Conservation (phyloP, 768 basidiomycete genomes). For the Scleroderma bovista region DNA sequence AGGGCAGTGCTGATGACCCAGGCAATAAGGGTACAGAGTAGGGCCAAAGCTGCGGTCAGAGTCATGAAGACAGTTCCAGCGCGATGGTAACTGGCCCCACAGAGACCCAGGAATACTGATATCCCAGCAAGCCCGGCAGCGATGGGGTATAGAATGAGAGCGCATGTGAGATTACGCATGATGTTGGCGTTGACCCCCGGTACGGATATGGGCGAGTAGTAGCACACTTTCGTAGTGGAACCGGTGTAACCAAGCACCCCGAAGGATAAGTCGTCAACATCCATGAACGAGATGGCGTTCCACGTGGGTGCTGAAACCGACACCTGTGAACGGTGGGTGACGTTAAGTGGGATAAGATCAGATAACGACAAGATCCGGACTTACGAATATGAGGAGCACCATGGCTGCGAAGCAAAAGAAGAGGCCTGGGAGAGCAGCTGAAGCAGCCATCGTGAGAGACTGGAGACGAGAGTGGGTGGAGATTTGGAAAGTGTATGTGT, state of each 20-base stretch:
- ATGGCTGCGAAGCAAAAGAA: slow-evolving; percentile 69
- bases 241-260: slow-evolving; percentile 80
- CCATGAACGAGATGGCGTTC: slow-evolving; percentile 63
- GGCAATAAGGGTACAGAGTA: slow-evolving; percentile 59
- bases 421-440: slow-evolving; percentile 62
- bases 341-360: neutral
- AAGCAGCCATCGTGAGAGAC: slow-evolving; percentile 39
- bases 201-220: slow-evolving; percentile 34
- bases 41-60: slow-evolving; percentile 57
- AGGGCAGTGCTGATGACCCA: slow-evolving; percentile 79
- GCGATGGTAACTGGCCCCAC: slow-evolving; percentile 59
- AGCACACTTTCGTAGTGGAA: slow-evolving; percentile 50
- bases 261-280: slow-evolving; percentile 48
- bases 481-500: neutral
- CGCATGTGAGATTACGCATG: slow-evolving; percentile 66
- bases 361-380: slow-evolving; percentile 20
- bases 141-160: slow-evolving; percentile 77
- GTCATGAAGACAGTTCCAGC: slow-evolving; percentile 75
- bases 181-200: slow-evolving; percentile 39
- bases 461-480: neutral
- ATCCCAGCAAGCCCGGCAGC: slow-evolving; percentile 63
- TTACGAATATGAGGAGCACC: slow-evolving; percentile 63
- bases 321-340: slow-evolving; percentile 35
- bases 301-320: slow-evolving; percentile 74
- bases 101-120: slow-evolving; percentile 63